Base-by-base conservation (phyloP, 2,329 filamentous ascomycete genomes). In the Allantophomopsis lycopodina region DNA sequence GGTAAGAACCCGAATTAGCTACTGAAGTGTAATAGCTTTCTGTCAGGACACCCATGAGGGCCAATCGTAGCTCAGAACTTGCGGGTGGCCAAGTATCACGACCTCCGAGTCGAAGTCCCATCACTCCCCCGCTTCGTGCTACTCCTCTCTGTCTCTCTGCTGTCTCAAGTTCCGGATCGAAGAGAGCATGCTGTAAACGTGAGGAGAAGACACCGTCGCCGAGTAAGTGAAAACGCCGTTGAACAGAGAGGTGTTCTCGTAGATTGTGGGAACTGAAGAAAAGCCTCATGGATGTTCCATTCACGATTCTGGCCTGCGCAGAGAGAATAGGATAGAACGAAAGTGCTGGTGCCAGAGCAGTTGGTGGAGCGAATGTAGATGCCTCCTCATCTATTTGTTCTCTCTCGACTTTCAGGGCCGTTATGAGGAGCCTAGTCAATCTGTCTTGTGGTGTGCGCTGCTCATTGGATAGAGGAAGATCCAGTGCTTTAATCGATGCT, bases 21-120 rank as follows among this genome's bases (percentile, higher is more conserved):
- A 41, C 46, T 12, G 47, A 43, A 33, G 54, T 51, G 18, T 61
- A 59, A 48, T 86, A 85, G 46, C 76, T 84, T 46, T 95, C 88
- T 2, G 73, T 71, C 6, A 96, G 63, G 1, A 96, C 72, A 0
- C 86, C 87, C 71, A 88, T 93, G 14, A 98, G 66, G 1, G 85
- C 85, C 5, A 96, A 68, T 8, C 87, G 76, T n/a, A 98, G 63
- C 56, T 96, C 91, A 0, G 88, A 95, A 56, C 84, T 93, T 17
- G 87, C 87, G 4, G 91, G 91, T 18, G 91, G 91, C 91, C 91
- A 96, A 23, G 71, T 84, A 40, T 84, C 77, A 50, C 86, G 74
- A 2, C 74, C 76, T n/a, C 83, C 83, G 1, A 96, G 66, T 32
- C 87, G 80, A 32, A 96, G 66, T 1, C 91, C 89, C 68, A 94